These are phyloP conservation scores for Abrus precatorius DNA, from an alignment of 306 rosid species.

Conservation along the genomic window DNA sequence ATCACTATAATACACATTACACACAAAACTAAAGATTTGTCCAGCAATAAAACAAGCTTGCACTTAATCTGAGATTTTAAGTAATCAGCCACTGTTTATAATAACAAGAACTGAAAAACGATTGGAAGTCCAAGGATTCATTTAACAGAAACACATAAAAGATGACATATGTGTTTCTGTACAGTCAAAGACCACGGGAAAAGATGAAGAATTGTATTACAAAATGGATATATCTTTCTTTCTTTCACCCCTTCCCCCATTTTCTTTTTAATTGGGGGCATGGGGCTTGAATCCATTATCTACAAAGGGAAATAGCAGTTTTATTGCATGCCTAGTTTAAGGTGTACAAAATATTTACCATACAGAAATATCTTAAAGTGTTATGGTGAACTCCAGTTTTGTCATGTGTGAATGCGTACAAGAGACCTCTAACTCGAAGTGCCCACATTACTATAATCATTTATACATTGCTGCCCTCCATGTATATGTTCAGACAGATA, in stretches of 20 bases:
- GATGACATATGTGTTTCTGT: not conserved
- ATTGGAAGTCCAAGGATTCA: not conserved
- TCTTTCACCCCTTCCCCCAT: not conserved
- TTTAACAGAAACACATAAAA: not conserved
- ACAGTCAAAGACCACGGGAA: not conserved
- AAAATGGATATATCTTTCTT: not conserved
- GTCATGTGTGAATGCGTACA: not conserved
- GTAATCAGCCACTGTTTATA: not conserved
- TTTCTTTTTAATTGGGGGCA: not conserved
- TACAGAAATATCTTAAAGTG: not conserved
- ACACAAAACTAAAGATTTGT: not conserved
- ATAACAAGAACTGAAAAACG: not conserved
- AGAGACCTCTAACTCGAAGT: not conserved
- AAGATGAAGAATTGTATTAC: not conserved
- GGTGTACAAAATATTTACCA: not conserved
- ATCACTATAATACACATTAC: not conserved
- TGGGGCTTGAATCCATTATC: not conserved
- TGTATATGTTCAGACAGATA: not conserved
- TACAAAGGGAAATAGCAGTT: not conserved
- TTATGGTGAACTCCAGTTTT: not conserved
- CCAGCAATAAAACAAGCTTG: constrained; percentile 10
- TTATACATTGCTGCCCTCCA: not conserved
- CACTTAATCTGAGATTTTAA: not conserved
- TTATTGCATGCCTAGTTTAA: constrained; percentile 24
- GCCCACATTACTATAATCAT: not conserved